Percentiles rank a stretch among this genome's conserved stretches.
These are phyloP conservation scores for Euphorbia peplus DNA, from an alignment of 345 rosid genomes.

Conservation along the genomic window DNA sequence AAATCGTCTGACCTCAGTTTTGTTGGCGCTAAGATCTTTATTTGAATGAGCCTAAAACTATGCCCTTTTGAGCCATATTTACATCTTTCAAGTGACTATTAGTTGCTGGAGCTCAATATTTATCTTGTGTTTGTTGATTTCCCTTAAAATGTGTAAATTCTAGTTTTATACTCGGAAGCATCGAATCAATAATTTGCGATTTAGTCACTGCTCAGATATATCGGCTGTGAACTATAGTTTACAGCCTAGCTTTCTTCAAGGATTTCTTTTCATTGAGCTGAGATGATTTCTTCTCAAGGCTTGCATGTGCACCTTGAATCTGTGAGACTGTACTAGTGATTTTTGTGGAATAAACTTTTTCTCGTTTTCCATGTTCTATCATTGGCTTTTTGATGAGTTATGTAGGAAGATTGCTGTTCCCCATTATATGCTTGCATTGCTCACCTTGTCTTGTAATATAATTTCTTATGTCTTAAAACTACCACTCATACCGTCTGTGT, in stretches of 20 bases:
- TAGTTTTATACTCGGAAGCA: background rate
- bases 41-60: background rate
- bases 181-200: background rate
- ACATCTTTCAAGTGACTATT: background rate
- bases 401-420: background rate
- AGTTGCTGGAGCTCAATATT: background rate
- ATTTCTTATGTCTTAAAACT: too few species aligned
- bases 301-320: background rate
- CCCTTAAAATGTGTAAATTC: background rate
- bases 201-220: background rate
- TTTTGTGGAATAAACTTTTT: background rate
- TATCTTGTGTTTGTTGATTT: background rate
- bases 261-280: background rate
- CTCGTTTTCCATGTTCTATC: background rate
- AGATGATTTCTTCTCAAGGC: background rate
- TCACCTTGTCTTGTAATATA: background rate
- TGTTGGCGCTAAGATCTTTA: background rate
- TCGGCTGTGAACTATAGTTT: constrained; percentile 1
- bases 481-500: background rate
- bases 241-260: background rate
- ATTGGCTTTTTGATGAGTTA: background rate
- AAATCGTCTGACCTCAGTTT: background rate
- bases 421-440: background rate
- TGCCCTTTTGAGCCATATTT: background rate
- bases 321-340: constrained; percentile 7